These are phyloP conservation scores for Termitomyces sp. DNA, from an alignment of 768 basidiomycete species.

Conservation along the genomic window DNA sequence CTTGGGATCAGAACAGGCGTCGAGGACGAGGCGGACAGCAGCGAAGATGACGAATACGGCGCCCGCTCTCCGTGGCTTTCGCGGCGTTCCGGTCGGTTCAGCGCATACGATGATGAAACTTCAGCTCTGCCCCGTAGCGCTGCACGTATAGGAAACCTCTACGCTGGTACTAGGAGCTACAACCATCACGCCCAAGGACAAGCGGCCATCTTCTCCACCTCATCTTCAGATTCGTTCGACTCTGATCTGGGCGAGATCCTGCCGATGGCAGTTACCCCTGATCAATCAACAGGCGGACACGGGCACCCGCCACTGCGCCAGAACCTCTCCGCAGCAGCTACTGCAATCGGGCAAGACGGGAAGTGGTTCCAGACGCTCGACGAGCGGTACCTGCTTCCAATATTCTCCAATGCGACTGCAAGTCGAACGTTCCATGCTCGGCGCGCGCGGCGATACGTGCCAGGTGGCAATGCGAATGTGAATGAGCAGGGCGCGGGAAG, in stretches of 20 bases:
- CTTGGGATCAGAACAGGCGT: slow-evolving; percentile 95
- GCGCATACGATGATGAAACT: slow-evolving; percentile 35
- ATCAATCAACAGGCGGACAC: slow-evolving; percentile 18
- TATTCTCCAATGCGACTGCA: slow-evolving; percentile 91
- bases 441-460: slow-evolving; percentile 46
- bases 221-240: slow-evolving; percentile 73
- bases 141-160: slow-evolving; percentile 51
- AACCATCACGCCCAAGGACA: slow-evolving; percentile 49
- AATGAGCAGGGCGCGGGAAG: slow-evolving; percentile 24
- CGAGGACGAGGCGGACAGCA: slow-evolving; percentile 79
- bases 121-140: slow-evolving; percentile 30
- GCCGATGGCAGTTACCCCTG: slow-evolving; percentile 58
- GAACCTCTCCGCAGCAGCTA: slow-evolving; percentile 11
- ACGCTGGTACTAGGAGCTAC: slow-evolving; percentile 39
- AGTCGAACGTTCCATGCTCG: slow-evolving; percentile 83
- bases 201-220: slow-evolving; percentile 50
- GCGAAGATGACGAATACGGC: slow-evolving; percentile 45
- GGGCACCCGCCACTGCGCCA: slow-evolving; percentile 10
- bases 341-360: slow-evolving; percentile 57
- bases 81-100: slow-evolving; percentile 35
- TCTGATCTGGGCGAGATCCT: slow-evolving; percentile 74
- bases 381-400: slow-evolving; percentile 87
- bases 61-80: slow-evolving; percentile 29
- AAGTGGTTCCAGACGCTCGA: slow-evolving; percentile 97
- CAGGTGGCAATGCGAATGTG: slow-evolving; percentile 20